Conservation (phyloP, 768 basidiomycete species). For the Auricularia sp. region DNA sequence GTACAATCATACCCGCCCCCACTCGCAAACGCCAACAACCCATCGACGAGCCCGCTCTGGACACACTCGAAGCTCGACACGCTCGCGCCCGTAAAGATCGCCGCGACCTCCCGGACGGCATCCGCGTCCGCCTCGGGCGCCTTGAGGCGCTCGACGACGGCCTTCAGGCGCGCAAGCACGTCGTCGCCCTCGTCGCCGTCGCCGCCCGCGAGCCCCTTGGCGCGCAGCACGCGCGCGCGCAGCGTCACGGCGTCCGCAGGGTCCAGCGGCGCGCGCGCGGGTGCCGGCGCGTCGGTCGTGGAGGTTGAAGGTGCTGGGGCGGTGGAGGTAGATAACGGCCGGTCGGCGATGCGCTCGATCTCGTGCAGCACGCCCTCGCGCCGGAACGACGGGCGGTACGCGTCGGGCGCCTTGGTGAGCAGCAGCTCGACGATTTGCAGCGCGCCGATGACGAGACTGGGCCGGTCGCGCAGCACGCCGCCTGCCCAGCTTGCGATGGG, state of each 20-base stretch:
- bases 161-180: neutral
- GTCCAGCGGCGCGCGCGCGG: slow-evolving; percentile 38
- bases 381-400: slow-evolving; percentile 83
- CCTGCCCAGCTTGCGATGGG: slow-evolving; percentile 94
- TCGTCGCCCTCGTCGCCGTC: slow-evolving; percentile 9
- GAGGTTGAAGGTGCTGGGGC: too few relatives aligned
- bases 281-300: too few relatives aligned
- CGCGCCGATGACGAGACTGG: slow-evolving; percentile 75
- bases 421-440: slow-evolving; percentile 91
- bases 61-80: slow-evolving; percentile 68
- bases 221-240: slow-evolving; percentile 81
- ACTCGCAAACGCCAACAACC: slow-evolving; percentile 71
- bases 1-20: slow-evolving; percentile 51
- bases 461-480: slow-evolving; percentile 85
- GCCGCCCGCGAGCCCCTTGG: slow-evolving; percentile 49
- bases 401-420: slow-evolving; percentile 67
- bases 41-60: slow-evolving; percentile 88
- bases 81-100: slow-evolving; percentile 9
- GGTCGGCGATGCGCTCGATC: slow-evolving; percentile 65
- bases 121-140: slow-evolving; percentile 1
- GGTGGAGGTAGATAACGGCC: slow-evolving; percentile 30
- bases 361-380: slow-evolving; percentile 96
- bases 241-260: slow-evolving; percentile 87
- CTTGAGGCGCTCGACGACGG: neutral
- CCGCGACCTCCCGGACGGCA: neutral